Evolutionary conservation across 306 rosid species (phyloP).

Genomic region (Heteromeles arbutifolia): DNA sequence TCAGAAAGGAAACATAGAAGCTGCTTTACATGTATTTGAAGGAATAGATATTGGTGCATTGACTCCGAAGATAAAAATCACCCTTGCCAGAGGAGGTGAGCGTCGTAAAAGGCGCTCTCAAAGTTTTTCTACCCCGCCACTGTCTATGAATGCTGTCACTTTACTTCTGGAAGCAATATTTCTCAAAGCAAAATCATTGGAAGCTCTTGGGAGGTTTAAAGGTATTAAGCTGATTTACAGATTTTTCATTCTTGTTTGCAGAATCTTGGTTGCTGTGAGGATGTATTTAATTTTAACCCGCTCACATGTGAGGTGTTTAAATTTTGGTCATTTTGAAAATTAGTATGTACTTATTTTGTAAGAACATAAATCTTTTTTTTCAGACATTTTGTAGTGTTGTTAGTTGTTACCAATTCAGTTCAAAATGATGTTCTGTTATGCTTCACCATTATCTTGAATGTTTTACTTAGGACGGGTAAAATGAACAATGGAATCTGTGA

Average conservation of each 20-base stretch:
- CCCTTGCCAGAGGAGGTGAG: conserved; percentile 56
- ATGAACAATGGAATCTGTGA: background rate
- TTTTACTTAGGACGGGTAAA: background rate
- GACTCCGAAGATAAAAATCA: conserved; percentile 58
- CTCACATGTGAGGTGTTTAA: background rate
- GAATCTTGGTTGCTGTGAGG: conserved; percentile 11
- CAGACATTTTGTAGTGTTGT: background rate
- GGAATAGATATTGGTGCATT: conserved; percentile 63
- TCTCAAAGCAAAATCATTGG: conserved; percentile 79
- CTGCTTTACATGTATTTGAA: conserved; percentile 85
- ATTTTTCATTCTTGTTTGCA: conserved; percentile 12
- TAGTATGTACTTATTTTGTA: background rate
- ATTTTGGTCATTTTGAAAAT: background rate
- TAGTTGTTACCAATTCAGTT: background rate
- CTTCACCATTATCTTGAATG: background rate
- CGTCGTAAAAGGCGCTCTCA: conserved; percentile 47
- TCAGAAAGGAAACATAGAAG: conserved; percentile 86
- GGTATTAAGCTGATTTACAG: conserved; percentile 39
- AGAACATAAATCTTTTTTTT: background rate
- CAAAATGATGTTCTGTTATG: background rate
- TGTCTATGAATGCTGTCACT: conserved; percentile 71
- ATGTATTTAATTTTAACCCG: conserved; percentile 13
- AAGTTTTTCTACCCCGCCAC: conserved; percentile 36
- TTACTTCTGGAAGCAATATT: conserved; percentile 76
- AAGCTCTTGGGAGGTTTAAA: conserved; percentile 66